Conservation (phyloP, 148 eudicot species). For the Persicaria maculosa region DNA sequence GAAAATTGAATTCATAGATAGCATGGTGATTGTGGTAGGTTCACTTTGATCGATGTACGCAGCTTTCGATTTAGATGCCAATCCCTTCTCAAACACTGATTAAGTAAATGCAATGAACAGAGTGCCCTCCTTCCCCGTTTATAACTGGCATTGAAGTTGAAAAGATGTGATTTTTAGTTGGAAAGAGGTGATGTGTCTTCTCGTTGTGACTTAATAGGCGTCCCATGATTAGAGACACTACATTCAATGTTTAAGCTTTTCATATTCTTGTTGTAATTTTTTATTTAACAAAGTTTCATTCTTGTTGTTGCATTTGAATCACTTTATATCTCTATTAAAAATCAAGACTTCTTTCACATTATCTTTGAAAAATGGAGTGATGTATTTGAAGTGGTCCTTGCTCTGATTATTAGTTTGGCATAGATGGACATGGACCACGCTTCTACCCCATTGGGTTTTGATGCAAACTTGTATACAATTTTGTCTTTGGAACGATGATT, state of each 20-base stretch:
- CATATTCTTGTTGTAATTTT: background rate
- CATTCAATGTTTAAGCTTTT: background rate
- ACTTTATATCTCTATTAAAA: background rate
- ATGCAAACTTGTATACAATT: background rate
- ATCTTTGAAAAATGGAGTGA: background rate
- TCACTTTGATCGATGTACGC: background rate
- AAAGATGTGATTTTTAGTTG: background rate
- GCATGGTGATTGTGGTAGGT: background rate
- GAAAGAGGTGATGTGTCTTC: background rate
- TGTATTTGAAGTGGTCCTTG: background rate
- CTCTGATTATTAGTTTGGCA: background rate
- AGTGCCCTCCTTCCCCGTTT: background rate
- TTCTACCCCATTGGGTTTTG: background rate
- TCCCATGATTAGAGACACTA: background rate
- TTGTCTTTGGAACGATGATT: background rate
- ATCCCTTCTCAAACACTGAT: background rate
- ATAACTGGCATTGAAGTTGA: background rate
- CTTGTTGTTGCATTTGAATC: background rate
- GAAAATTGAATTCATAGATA: background rate
- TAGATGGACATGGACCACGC: background rate
- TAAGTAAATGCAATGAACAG: too few relatives aligned
- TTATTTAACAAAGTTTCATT: background rate
- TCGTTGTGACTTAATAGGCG: background rate
- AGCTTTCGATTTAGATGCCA: background rate
- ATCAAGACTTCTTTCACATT: background rate